A percentile compares a stretch with the other conserved stretches of the same genome.
phyloP scores from a whole-genome alignment of 306 rosid genomes.

The Aeschynomene evenia region DNA sequence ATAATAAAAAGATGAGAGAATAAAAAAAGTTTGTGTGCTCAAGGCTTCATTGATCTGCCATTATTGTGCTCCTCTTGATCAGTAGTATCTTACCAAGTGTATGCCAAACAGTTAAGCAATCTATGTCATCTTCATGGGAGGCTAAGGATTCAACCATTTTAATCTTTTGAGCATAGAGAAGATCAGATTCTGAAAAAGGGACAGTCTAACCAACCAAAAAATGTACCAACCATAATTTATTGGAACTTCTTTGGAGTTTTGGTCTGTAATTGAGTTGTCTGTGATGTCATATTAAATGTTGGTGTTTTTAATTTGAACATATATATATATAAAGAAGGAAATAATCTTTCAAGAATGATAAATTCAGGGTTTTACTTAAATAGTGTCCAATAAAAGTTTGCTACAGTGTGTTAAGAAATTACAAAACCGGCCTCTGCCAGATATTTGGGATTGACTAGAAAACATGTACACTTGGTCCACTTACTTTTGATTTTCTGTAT shows the following conservation, averaged over 20 bases:
- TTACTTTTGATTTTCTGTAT: constrained; percentile 13
- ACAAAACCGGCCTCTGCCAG: constrained; percentile 26
- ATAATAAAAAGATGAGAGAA: no score
- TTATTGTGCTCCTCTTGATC: constrained; percentile 25
- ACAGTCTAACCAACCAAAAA: neutral
- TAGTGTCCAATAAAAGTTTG: neutral
- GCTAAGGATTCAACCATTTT: constrained; percentile 13
- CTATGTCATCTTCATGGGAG: constrained; percentile 29
- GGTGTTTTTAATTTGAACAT: neutral
- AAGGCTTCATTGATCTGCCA: constrained; percentile 39
- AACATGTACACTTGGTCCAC: constrained; percentile 24
- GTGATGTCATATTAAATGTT: neutral
- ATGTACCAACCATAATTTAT: neutral
- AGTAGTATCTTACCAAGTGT: constrained; percentile 30
- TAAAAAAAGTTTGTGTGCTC: no score
- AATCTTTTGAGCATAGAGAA: constrained; percentile 17
- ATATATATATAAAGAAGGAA: neutral
- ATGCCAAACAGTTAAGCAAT: constrained; percentile 41
- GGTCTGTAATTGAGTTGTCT: constrained; percentile 19
- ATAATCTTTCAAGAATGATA: neutral
- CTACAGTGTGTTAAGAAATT: constrained; percentile 10
- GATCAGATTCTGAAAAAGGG: constrained; percentile 5
- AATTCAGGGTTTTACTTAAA: neutral
- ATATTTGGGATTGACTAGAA: constrained; percentile 30
- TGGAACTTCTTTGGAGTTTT: neutral